Evolutionary conservation across 2,329 filamentous ascomycete species (phyloP).

Genomic region (Sphaceloma murrayae): DNA sequence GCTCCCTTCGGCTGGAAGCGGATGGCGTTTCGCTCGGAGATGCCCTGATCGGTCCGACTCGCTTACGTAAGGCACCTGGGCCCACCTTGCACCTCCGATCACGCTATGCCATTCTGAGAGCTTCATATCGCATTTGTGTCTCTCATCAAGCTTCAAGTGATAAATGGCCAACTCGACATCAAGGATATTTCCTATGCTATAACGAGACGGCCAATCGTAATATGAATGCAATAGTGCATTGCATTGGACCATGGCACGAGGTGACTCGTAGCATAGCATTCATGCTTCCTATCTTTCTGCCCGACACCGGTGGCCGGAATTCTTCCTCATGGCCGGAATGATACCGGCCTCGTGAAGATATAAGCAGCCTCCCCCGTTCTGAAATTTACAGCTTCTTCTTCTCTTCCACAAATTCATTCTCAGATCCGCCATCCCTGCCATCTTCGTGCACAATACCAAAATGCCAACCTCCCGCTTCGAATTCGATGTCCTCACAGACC

Average conservation of each 20-base stretch:
- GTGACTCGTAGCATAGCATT: background rate
- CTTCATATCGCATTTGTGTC: background rate
- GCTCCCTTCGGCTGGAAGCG: slow-evolving; percentile 8
- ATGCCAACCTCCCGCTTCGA: slow-evolving; percentile 18
- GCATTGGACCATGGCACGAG: background rate
- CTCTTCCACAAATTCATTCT: slow-evolving; percentile 8
- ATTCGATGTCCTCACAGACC: slow-evolving; percentile 56
- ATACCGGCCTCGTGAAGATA: slow-evolving; percentile 17
- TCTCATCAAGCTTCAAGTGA: too few relatives aligned
- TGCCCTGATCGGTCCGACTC: too few relatives aligned
- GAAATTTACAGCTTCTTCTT: slow-evolving; percentile 1
- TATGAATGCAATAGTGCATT: too few relatives aligned
- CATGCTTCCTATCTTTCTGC: background rate
- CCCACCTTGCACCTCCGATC: too few relatives aligned
- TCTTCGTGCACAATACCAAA: slow-evolving; percentile 4
- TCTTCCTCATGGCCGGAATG: slow-evolving; percentile 16
- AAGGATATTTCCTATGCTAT: too few relatives aligned
- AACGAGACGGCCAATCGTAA: too few relatives aligned
- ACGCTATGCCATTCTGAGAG: background rate
- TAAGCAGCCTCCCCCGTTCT: slow-evolving; percentile 12
- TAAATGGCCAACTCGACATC: too few relatives aligned
- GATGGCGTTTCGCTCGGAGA: too few relatives aligned
- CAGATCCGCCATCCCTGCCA: background rate
- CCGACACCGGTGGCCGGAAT: slow-evolving; percentile 10
- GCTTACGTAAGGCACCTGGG: too few relatives aligned